Evolutionary conservation across 2,329 filamentous ascomycete species (phyloP).

Genomic region (Sporothrix globosa): DNA sequence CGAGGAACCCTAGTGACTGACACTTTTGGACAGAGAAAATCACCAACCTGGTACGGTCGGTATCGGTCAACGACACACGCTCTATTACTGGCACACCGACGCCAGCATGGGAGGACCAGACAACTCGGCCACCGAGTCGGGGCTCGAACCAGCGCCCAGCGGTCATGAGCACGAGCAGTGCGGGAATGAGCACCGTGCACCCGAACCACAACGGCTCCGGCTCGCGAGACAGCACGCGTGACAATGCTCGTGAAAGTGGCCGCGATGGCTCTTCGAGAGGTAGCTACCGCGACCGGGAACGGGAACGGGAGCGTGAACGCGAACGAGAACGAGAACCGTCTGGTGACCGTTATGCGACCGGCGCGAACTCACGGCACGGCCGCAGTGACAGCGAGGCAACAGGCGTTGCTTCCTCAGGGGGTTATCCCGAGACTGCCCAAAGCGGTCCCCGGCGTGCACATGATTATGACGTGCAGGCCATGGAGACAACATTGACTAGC

Average conservation of each 20-base stretch:
- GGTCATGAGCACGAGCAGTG: conserved; percentile 41
- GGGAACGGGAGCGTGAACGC: conserved; percentile 42
- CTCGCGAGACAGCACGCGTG: conserved; percentile 10
- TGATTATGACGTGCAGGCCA: conserved; percentile 94
- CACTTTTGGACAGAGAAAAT: conserved; percentile 73
- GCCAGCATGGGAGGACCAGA: conserved; percentile 64
- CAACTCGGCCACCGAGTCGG: conserved; percentile 58
- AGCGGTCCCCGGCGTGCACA: conserved; percentile 72
- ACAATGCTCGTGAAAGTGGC: conserved; percentile 34
- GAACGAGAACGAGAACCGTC: conserved; percentile 44
- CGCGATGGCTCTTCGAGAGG: conserved; percentile 48
- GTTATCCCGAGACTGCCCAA: conserved; percentile 77
- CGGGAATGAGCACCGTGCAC: conserved; percentile 44
- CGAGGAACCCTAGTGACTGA: background rate
- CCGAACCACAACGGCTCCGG: conserved; percentile 11
- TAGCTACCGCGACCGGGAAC: conserved; percentile 41
- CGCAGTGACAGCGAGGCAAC: conserved; percentile 80
- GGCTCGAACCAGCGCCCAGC: conserved; percentile 47
- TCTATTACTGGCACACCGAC: conserved; percentile 61
- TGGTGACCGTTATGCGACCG: conserved; percentile 49
- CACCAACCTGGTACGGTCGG: conserved; percentile 86
- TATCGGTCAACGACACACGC: conserved; percentile 67
- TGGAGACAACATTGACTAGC: conserved; percentile 82
- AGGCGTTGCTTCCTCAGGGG: conserved; percentile 72
- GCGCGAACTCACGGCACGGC: conserved; percentile 58